These are phyloP conservation scores for Miamiensis avidus DNA, from an alignment of 169 alveolate species.

Conservation along the genomic window DNA sequence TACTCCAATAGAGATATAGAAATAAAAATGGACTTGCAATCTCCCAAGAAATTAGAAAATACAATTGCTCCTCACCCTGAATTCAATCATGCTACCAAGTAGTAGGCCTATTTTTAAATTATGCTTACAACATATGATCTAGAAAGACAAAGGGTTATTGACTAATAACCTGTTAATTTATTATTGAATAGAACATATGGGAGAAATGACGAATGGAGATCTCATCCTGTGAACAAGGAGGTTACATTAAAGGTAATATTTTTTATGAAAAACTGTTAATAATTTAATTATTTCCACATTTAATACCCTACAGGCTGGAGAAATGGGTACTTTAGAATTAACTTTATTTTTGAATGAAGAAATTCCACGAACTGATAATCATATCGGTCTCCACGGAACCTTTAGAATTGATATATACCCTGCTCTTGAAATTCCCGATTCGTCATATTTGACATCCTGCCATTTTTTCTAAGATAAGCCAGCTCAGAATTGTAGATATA, in stretches of 20 bases:
- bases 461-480: not conserved
- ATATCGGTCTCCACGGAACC: not conserved
- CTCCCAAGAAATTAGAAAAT: not conserved
- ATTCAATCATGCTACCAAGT: not conserved
- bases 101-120: not conserved
- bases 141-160: not conserved
- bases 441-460: not conserved
- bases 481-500: not conserved
- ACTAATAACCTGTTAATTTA: not conserved
- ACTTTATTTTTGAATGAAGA: not conserved
- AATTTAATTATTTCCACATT: too few species aligned
- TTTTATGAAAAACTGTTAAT: not conserved
- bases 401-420: not conserved
- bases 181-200: not conserved
- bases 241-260: not conserved
- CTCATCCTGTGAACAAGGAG: not conserved
- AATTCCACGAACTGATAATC: not conserved
- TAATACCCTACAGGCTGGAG: not conserved
- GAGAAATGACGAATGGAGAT: not conserved
- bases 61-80: not conserved
- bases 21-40: not conserved
- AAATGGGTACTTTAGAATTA: not conserved
- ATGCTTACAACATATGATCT: not conserved
- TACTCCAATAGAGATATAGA: not conserved
- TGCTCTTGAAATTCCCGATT: not conserved